Evolutionary conservation across 805 yeast genomes (phyloP).

Genomic region (Saccharomyces jurei): DNA sequence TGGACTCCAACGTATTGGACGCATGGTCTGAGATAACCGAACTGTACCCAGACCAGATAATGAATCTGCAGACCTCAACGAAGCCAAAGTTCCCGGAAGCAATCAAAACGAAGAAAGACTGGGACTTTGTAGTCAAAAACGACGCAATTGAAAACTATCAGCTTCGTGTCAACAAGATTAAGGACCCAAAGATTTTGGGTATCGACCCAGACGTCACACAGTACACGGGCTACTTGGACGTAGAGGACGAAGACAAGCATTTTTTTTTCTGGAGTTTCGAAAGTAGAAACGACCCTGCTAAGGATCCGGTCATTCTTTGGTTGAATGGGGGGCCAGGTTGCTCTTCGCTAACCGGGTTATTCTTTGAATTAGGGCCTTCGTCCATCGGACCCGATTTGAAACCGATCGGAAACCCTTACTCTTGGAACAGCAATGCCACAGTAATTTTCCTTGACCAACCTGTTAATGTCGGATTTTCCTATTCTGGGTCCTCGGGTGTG

Average conservation of each 20-base stretch:
- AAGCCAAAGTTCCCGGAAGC: constrained; percentile 34
- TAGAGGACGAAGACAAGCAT: constrained; percentile 77
- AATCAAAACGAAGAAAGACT: constrained; percentile 17
- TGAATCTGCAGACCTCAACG: constrained; percentile 42
- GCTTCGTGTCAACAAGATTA: constrained; percentile 50
- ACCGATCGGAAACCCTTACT: constrained; percentile 63
- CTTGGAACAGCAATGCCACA: constrained; percentile 82
- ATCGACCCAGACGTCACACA: constrained; percentile 71
- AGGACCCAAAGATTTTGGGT: constrained; percentile 59
- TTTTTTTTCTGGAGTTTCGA: constrained; percentile 81
- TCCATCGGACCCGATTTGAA: constrained; percentile 51
- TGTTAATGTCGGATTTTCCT: constrained; percentile 74
- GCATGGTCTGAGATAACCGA: background rate
- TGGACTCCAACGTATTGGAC: background rate
- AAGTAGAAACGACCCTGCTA: constrained; percentile 78
- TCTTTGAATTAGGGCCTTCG: constrained; percentile 82
- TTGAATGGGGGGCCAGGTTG: constrained; percentile 95
- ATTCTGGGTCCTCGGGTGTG: constrained; percentile 52
- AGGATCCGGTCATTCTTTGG: constrained; percentile 83
- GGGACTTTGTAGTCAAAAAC: constrained; percentile 28
- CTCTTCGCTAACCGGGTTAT: constrained; percentile 77
- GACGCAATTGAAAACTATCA: constrained; percentile 40
- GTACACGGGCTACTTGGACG: constrained; percentile 78
- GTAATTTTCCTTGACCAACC: constrained; percentile 86
- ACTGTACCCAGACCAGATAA: constrained; percentile 49